phyloP scores from a whole-genome alignment of 2,329 filamentous ascomycete genomes.

The Juglanconis juglandina region DNA sequence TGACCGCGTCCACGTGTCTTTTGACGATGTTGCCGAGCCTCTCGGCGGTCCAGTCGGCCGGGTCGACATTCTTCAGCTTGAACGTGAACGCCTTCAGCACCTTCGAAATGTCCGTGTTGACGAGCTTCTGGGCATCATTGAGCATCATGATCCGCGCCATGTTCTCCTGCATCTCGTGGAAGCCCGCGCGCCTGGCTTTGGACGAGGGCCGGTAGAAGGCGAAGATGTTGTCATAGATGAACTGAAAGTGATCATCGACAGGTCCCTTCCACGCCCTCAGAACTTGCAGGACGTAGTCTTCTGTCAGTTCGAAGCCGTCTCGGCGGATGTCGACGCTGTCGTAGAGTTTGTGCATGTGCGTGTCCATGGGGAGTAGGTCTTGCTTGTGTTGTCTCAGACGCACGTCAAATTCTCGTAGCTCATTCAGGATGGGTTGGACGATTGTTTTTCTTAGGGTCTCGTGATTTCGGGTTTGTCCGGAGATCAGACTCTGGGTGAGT shows the following conservation, averaged over 20 bases:
- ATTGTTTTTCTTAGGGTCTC: slow-evolving; percentile 4
- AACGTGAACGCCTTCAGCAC: background rate
- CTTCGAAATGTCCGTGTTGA: slow-evolving; percentile 11
- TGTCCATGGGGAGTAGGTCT: background rate
- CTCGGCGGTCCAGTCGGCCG: slow-evolving; percentile 7
- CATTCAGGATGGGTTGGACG: slow-evolving; percentile 21
- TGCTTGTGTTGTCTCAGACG: background rate
- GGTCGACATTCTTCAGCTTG: background rate
- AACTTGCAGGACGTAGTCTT: slow-evolving; percentile 14
- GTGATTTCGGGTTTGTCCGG: slow-evolving; percentile 4
- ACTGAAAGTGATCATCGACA: slow-evolving; percentile 16
- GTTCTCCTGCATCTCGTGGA: background rate
- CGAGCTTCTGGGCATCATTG: background rate
- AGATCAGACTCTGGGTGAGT: slow-evolving; percentile 9
- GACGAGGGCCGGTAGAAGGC: slow-evolving; percentile 12
- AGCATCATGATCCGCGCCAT: slow-evolving; percentile 4
- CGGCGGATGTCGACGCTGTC: background rate
- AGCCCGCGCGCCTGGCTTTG: slow-evolving; percentile 3
- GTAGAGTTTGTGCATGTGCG: background rate
- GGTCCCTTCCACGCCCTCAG: slow-evolving; percentile 15
- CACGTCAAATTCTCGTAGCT: slow-evolving; percentile 15
- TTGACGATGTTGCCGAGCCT: slow-evolving; percentile 2
- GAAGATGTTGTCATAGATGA: slow-evolving; percentile 11
- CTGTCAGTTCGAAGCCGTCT: background rate
- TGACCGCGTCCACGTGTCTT: slow-evolving; percentile 4